Base-by-base conservation (phyloP, 2,329 filamentous ascomycete genomes). In the Arthrinium phaeospermum region DNA sequence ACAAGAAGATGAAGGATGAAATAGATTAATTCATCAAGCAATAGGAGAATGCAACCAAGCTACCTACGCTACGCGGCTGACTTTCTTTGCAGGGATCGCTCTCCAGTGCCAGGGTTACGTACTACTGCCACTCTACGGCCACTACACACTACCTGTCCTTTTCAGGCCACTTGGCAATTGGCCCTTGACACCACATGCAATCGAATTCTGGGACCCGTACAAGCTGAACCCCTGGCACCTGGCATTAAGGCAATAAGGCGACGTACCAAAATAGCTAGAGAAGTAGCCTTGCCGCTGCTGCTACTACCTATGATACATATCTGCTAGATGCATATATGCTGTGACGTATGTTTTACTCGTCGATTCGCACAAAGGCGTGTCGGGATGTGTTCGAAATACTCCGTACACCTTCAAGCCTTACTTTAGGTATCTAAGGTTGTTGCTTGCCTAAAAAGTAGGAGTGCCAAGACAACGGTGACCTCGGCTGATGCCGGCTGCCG, bases 161-260 rank as follows among this genome's bases (percentile, higher is more conserved):
- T 64, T 64, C 57, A 64, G 57, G 57, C 57, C 53, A 61, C 57
- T 64, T 64, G 57, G 53, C 53, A 30, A 30, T 61, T 61, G 27
- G 27, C 4, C 4, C 27, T 30, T 30, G 2, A 30, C 53, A 61
- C 37, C 47, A 37, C 49, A 27, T 13, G 30, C 30, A 61, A n/a
- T 19, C 19, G 30, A 61, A 34, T 37, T 61, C 53, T 53, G 30
- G 53, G 53, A 49, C 53, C 30, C 30, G 22, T 61, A 34, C 16
- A 37, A 61, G 30, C 53, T 61, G 27, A 34, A 30, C 27, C 51
- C 51, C 51, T 57, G 51, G 47, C 46, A 49, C 22, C 16, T 22
- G 46, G 51, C 51, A 34, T 57, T 57, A 34, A 57, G 24, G 27
- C 27, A 27, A 57, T 27, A 57, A 47, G 46, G 27, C 51, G 5